These are phyloP conservation scores for Leccinum insigne DNA, from an alignment of 1,284 basidiomycete genomes.

Conservation along the genomic window DNA sequence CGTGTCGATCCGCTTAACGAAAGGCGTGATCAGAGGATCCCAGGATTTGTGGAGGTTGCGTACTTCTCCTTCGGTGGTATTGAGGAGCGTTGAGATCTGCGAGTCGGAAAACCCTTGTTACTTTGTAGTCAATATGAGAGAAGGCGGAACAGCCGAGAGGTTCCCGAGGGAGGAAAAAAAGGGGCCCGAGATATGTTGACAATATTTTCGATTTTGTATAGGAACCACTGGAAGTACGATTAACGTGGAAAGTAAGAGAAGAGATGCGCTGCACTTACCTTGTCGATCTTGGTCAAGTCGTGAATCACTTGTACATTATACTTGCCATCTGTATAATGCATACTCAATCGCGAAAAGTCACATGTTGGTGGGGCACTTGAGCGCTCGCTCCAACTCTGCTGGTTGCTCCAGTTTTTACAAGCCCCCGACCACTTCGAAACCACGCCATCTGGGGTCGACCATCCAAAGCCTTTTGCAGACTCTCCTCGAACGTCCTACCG, in stretches of 20 bases:
- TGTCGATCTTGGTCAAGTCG: constrained; percentile 97
- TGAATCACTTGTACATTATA: constrained; percentile 92
- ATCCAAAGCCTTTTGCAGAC: no score
- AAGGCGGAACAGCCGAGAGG: constrained; percentile 61
- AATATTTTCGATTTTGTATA: constrained; percentile 99
- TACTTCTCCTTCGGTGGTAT: constrained; percentile 73
- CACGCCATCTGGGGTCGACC: constrained; percentile 37
- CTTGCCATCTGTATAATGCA: constrained; percentile 91
- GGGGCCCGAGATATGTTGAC: constrained; percentile 76
- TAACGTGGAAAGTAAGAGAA: not conserved
- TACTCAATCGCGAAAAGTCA: constrained; percentile 97
- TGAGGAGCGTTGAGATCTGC: constrained; percentile 84
- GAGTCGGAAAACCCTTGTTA: constrained; percentile 93
- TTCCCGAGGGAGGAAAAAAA: constrained; percentile 65
- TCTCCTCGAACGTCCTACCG: constrained; percentile 53
- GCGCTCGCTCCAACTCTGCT: constrained; percentile 83
- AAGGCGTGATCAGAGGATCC: constrained; percentile 78
- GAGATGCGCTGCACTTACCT: constrained; percentile 43
- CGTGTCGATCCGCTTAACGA: constrained; percentile 99
- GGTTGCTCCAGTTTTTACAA: constrained; percentile 48
- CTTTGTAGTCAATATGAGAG: constrained; percentile 85
- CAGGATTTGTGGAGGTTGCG: constrained; percentile 86
- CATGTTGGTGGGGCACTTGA: constrained; percentile 84
- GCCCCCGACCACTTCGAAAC: constrained; percentile 70
- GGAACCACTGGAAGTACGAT: constrained; percentile 74